Conservation (phyloP, 495 filamentous ascomycete genomes). For the Daldinia loculata region DNA sequence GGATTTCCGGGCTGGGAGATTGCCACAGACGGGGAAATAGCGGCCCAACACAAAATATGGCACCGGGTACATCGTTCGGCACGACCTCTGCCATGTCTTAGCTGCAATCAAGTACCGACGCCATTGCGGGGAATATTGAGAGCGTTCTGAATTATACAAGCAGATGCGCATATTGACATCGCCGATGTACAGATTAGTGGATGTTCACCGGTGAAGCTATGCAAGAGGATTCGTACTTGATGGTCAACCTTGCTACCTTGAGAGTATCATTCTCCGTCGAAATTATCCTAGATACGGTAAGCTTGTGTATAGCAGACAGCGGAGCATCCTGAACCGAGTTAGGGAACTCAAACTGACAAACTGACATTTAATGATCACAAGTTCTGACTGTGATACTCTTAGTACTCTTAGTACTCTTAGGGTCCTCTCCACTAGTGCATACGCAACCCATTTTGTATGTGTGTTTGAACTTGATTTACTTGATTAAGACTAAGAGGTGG, state of each 20-base stretch:
- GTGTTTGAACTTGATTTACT: conserved; percentile 3
- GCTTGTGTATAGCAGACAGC: background rate
- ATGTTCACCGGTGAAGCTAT: background rate
- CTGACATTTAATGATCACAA: background rate
- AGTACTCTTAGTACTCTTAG: background rate
- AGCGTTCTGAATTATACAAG: conserved; percentile 3
- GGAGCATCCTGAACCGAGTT: background rate
- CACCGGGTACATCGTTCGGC: conserved; percentile 22
- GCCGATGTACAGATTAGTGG: background rate
- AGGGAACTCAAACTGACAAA: background rate
- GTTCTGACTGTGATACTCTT: background rate
- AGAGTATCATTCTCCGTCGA: background rate
- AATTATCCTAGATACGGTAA: background rate
- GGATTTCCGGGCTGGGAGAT: background rate
- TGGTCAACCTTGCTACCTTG: background rate
- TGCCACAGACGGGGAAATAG: conserved; percentile 7
- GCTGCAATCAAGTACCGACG: conserved; percentile 9
- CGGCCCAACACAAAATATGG: conserved; percentile 21
- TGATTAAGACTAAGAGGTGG: background rate
- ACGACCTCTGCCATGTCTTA: conserved; percentile 32
- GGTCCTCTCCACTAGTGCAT: background rate
- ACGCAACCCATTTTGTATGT: background rate
- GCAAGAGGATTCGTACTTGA: background rate
- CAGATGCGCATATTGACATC: background rate
- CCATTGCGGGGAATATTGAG: conserved; percentile 26